phyloP scores from a whole-genome alignment of 345 rosid genomes.

The Citrus reticulata region DNA sequence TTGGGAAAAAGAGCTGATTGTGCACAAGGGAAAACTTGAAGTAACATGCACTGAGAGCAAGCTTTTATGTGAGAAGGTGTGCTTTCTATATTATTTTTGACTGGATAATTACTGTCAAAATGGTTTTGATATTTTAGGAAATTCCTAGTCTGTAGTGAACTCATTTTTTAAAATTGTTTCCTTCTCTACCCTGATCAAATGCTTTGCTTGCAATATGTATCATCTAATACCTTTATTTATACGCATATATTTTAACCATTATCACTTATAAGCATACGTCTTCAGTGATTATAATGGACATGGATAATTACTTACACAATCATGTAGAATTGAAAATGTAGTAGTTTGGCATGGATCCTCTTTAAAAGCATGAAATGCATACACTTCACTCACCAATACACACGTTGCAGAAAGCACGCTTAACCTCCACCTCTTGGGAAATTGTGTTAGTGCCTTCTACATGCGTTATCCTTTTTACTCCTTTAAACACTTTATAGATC shows the following conservation, averaged over 20 bases:
- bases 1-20: slow-evolving; percentile 85
- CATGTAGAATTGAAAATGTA: neutral
- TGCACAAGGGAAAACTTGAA: slow-evolving; percentile 85
- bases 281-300: neutral
- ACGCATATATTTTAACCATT: neutral
- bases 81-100: slow-evolving; percentile 10
- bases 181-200: neutral
- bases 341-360: neutral
- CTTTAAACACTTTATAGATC: neutral
- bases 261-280: neutral
- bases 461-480: neutral
- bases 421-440: neutral
- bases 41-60: slow-evolving; percentile 80
- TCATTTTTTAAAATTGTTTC: neutral
- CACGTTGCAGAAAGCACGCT: neutral
- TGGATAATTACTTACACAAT: neutral
- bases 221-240: neutral
- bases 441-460: neutral
- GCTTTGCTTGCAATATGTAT: neutral
- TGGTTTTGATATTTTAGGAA: neutral
- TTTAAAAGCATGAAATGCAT: neutral
- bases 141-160: neutral
- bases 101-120: neutral
- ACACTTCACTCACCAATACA: neutral
- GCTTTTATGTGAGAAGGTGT: slow-evolving; percentile 80